Base-by-base conservation (phyloP, 257 asterid genomes). In the Primulina tabacum region DNA sequence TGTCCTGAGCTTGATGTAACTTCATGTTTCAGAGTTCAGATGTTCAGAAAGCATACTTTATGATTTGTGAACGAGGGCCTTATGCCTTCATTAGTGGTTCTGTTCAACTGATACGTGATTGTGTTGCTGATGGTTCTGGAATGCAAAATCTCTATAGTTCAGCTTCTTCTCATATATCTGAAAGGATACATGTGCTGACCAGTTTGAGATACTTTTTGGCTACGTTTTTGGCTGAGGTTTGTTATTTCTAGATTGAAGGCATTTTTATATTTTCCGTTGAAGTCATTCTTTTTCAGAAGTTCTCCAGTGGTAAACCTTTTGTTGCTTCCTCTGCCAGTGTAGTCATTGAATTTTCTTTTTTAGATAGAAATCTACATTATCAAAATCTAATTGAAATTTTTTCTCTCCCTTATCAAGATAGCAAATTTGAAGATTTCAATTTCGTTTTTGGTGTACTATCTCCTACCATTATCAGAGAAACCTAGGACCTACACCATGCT, bases 11-110 rank as follows among this genome's bases (percentile, higher is more conserved):
- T 75, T 26, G 64, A 61, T 38, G 33, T 11, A 29, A 18, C 43
- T 76, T 79, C 61, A 28, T 78, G 47, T 81, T 76, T 71, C 80
- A 94, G 99, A 91, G 87, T 30, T 85, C 99, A 59, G 83, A 80
- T 85, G 82, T 85, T 75, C 87, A 67, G 71, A 87, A 85, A 73
- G 96, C 95, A 62, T 94, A 88, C 83, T 94, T 90, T 82, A 87
- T 94, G 97, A 77, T 94, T 63, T 94, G 97, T 43, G 92, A 89
- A 77, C 82, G 96, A 73, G 99, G 99, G 65, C 97, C 97, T 17
- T 69, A 61, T 65, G 97, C 97, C 61, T 89, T 91, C 85, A n/a
- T 91, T 20, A 79, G 73, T 83, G 95, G 95, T 72, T 71, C 95
- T 66, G n/a, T 79, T 69, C 92, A 88, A 71, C 73, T 94, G 73